phyloP scores from a whole-genome alignment of 371 early-diverging fungal species.

The Chytridium lagenaria region DNA sequence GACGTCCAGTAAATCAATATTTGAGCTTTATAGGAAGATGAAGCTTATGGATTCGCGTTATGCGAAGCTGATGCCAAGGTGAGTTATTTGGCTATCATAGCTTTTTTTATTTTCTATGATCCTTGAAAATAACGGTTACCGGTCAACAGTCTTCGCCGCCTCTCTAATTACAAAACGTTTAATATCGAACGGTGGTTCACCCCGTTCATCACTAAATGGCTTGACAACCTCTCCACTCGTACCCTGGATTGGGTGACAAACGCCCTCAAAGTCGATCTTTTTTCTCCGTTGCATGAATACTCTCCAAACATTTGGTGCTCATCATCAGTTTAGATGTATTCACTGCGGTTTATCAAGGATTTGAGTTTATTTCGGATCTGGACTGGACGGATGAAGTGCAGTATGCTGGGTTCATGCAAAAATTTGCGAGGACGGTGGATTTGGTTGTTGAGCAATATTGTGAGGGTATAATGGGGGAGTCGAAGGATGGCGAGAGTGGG shows the following conservation, averaged over 20 bases:
- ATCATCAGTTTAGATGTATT: conserved; percentile 50
- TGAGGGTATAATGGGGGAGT: conserved; percentile 48
- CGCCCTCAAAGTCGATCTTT: conserved; percentile 47
- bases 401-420: conserved; percentile 51
- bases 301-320: conserved; percentile 35
- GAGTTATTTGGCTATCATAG: no score
- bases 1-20: conserved; percentile 46
- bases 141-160: conserved; percentile 2
- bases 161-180: conserved; percentile 23
- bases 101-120: no score
- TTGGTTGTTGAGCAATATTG: conserved; percentile 53
- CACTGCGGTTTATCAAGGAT: conserved; percentile 48
- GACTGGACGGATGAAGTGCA: conserved; percentile 49
- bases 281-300: conserved; percentile 38
- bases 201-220: conserved; percentile 51
- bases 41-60: conserved; percentile 51
- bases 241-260: conserved; percentile 53
- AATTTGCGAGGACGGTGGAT: conserved; percentile 50
- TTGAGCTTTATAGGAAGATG: conserved; percentile 46
- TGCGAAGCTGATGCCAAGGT: conserved; percentile 50
- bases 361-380: conserved; percentile 49
- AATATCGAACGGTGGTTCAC: conserved; percentile 51
- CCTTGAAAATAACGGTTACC: no score
- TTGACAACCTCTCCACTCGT: conserved; percentile 39
- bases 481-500: conserved; percentile 27